Percentiles rank a stretch among this genome's conserved stretches.
Evolutionary conservation across 2,329 filamentous ascomycete species (phyloP).

Genomic region (Epicoccum sorghinum): DNA sequence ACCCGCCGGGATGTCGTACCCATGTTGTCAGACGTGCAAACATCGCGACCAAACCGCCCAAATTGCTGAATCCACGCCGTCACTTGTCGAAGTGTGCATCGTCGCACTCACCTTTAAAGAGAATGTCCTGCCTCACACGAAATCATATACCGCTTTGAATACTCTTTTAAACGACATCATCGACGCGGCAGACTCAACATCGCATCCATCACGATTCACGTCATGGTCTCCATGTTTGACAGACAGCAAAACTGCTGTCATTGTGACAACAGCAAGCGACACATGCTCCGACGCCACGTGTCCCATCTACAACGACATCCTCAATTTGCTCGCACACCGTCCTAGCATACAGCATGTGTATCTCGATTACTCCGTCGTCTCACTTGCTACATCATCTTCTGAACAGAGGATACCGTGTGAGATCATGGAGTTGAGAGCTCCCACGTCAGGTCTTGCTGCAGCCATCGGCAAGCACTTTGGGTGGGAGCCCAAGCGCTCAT

Average conservation of each 20-base stretch:
- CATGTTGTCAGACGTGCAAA: conserved; percentile 37
- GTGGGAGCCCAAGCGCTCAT: conserved; percentile 37
- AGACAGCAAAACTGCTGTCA: conserved; percentile 22
- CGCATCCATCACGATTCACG: conserved; percentile 34
- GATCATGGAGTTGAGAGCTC: conserved; percentile 29
- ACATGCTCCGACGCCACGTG: conserved; percentile 23
- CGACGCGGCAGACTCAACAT: conserved; percentile 29
- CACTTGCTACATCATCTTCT: conserved; percentile 25
- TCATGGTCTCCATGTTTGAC: conserved; percentile 34
- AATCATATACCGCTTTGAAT: conserved; percentile 25
- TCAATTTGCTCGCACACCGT: conserved; percentile 16
- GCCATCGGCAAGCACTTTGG: conserved; percentile 39
- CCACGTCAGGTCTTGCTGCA: conserved; percentile 28
- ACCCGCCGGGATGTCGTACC: conserved; percentile 13
- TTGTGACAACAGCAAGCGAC: conserved; percentile 33
- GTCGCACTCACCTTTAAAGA: conserved; percentile 33
- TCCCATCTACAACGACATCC: conserved; percentile 29
- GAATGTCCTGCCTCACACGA: conserved; percentile 12
- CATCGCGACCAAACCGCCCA: conserved; percentile 32
- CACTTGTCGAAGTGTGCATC: conserved; percentile 31
- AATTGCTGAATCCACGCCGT: conserved; percentile 14
- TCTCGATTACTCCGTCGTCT: conserved; percentile 31
- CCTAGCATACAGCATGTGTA: conserved; percentile 33
- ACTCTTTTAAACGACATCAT: conserved; percentile 35
- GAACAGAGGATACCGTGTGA: conserved; percentile 32